Conservation (phyloP, 257 asterid genomes). For the Forsythia viridissima region DNA sequence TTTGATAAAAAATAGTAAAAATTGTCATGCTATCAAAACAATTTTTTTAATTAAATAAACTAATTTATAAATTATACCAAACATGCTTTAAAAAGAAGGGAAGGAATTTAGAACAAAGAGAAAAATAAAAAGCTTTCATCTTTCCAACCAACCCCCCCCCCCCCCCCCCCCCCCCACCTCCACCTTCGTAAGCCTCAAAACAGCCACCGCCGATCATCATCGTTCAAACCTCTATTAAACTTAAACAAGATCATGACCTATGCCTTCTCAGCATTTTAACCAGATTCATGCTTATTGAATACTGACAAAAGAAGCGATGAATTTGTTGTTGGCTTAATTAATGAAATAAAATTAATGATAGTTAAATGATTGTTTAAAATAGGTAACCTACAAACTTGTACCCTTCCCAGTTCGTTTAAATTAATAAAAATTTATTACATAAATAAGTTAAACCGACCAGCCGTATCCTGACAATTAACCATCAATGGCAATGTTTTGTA, state of each 20-base stretch:
- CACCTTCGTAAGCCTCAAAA: too few relatives aligned
- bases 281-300: not conserved
- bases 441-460: slow-evolving; percentile 2
- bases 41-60: too few relatives aligned
- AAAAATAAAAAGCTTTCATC: too few relatives aligned
- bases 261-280: not conserved
- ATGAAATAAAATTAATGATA: not conserved
- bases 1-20: too few relatives aligned
- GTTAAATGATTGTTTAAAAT: not conserved
- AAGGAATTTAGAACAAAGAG: too few relatives aligned
- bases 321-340: not conserved
- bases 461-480: slow-evolving; percentile 3
- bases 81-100: too few relatives aligned
- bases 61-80: too few relatives aligned
- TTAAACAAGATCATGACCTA: not conserved
- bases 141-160: too few relatives aligned
- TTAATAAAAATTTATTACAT: not conserved
- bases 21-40: too few relatives aligned
- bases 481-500: not conserved
- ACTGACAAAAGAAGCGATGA: not conserved
- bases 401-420: not conserved
- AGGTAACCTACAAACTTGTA: not conserved
- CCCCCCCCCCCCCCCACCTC: too few relatives aligned
- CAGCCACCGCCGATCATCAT: too few relatives aligned
- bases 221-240: not conserved